These are phyloP conservation scores for Cymbopogon flexuosus DNA, from an alignment of 202 grass and related monocot species.

Conservation along the genomic window DNA sequence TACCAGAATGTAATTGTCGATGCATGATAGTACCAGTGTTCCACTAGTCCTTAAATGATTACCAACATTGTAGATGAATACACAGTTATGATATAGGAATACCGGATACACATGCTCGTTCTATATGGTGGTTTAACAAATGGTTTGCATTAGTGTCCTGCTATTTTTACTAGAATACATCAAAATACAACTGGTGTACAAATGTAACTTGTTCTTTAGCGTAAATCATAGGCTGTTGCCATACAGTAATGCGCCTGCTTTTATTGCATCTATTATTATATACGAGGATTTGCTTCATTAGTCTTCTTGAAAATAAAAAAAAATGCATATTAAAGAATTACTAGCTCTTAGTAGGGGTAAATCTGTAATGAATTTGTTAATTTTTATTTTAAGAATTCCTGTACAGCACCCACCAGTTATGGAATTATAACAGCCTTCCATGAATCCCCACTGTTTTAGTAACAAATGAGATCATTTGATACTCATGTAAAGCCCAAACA, in stretches of 20 bases:
- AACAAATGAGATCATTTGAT: not conserved
- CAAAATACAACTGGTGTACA: not conserved
- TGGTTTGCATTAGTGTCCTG: not conserved
- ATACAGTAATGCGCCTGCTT: not conserved
- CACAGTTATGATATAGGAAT: not conserved
- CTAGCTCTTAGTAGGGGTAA: not conserved
- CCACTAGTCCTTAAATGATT: constrained; percentile 2
- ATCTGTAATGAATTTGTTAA: not conserved
- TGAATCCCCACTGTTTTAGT: not conserved
- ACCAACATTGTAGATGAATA: not conserved
- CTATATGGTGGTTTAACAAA: not conserved
- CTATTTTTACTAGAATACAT: not conserved
- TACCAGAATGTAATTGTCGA: not conserved
- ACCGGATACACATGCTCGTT: not conserved
- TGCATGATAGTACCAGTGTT: not conserved
- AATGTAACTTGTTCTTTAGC: not conserved
- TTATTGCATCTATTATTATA: not conserved
- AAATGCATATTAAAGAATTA: not conserved
- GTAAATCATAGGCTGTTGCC: not conserved
- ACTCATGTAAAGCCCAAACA: not conserved
- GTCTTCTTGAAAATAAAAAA: not conserved
- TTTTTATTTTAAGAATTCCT: not conserved
- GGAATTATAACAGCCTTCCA: not conserved
- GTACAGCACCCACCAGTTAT: not conserved
- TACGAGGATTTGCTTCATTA: not conserved